Evolutionary conservation across 768 basidiomycete genomes (phyloP).

Genomic region (Austroboletus eburneus): DNA sequence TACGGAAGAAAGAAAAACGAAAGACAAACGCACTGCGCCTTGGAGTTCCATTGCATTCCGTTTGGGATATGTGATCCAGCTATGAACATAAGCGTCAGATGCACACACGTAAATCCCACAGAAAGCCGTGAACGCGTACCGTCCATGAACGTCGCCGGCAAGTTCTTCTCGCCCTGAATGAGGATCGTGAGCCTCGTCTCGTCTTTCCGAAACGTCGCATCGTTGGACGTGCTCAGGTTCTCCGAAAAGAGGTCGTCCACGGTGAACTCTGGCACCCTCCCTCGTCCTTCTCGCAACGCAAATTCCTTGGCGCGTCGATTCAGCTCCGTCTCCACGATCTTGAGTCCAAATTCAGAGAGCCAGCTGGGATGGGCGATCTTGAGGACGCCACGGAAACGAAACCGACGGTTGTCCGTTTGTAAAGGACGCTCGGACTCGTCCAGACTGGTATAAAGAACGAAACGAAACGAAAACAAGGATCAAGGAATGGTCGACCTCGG

Average conservation of each 20-base stretch:
- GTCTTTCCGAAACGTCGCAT: slow-evolving; percentile 14
- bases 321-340: slow-evolving; percentile 42
- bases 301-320: slow-evolving; percentile 35
- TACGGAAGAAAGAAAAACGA: no score
- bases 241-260: slow-evolving; percentile 33
- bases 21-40: slow-evolving; percentile 25
- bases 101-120: background rate
- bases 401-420: slow-evolving; percentile 24
- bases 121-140: slow-evolving; percentile 23
- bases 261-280: slow-evolving; percentile 27
- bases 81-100: slow-evolving; percentile 8
- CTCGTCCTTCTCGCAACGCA: slow-evolving; percentile 15
- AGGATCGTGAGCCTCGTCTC: slow-evolving; percentile 34
- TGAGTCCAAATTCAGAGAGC: slow-evolving; percentile 45
- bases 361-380: slow-evolving; percentile 43
- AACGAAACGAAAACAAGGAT: background rate
- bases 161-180: slow-evolving; percentile 39
- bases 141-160: slow-evolving; percentile 39
- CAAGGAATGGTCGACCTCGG: background rate
- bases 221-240: slow-evolving; percentile 13
- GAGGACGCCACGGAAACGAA: slow-evolving; percentile 51
- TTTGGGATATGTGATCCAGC: slow-evolving; percentile 23
- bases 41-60: slow-evolving; percentile 31
- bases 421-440: slow-evolving; percentile 44
- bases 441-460: slow-evolving; percentile 30